Evolutionary conservation across 2,329 filamentous ascomycete species (phyloP).

Genomic region (Aschersonia sp.): DNA sequence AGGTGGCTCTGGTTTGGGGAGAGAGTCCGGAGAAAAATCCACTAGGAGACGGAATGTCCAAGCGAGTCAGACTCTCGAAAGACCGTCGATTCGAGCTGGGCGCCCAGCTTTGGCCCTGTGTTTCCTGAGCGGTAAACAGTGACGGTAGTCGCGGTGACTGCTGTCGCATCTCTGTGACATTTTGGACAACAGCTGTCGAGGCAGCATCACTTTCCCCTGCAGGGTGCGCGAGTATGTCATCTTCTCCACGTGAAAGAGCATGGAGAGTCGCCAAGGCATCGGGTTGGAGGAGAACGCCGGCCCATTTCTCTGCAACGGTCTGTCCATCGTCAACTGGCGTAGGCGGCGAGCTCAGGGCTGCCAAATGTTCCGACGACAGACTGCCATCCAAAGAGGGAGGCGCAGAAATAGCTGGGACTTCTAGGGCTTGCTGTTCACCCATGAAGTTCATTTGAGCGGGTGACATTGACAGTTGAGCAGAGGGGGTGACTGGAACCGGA

Average conservation of each 20-base stretch:
- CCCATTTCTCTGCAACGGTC: constrained; percentile 50
- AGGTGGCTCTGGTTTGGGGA: constrained; percentile 62
- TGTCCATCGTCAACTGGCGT: constrained; percentile 55
- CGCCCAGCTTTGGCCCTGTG: constrained; percentile 12
- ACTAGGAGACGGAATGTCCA: constrained; percentile 83
- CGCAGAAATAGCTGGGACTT: constrained; percentile 61
- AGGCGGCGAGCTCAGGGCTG: constrained; percentile 67
- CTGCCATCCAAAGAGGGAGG: constrained; percentile 86
- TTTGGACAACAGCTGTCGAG: constrained; percentile 7
- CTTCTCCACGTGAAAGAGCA: constrained; percentile 44
- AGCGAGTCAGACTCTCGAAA: constrained; percentile 57
- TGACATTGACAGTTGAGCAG: constrained; percentile 59
- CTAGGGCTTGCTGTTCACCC: constrained; percentile 42
- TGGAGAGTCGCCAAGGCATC: constrained; percentile 70
- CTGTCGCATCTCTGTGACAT: constrained; percentile 30
- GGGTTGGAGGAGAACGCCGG: constrained; percentile 60
- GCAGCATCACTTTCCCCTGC: constrained; percentile 29
- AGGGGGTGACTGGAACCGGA: constrained; percentile 48
- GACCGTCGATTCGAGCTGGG: constrained; percentile 31
- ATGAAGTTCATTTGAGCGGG: constrained; percentile 62
- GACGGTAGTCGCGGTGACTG: constrained; percentile 36
- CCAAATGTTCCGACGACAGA: constrained; percentile 75
- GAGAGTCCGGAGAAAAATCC: constrained; percentile 84
- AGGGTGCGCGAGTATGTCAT: constrained; percentile 40
- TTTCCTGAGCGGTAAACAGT: constrained; percentile 13